Conservation (phyloP, 208 protist genomes). For the Trypanosomatidae sp. region DNA sequence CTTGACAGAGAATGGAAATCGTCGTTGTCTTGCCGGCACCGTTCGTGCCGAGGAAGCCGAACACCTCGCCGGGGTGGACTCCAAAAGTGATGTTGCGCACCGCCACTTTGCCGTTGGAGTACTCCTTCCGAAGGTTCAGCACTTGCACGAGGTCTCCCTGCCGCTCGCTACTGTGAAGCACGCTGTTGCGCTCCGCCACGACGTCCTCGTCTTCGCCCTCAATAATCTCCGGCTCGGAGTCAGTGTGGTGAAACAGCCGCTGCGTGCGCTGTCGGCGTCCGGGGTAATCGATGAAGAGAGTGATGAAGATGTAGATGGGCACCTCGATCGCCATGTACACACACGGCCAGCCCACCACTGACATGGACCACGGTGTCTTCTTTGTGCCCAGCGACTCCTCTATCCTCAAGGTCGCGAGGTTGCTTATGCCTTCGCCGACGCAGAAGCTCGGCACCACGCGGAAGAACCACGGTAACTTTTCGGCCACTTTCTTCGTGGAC, state of each 20-base stretch:
- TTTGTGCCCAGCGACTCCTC: constrained; percentile 30
- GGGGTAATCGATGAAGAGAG: constrained; percentile 70
- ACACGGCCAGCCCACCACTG: constrained; percentile 45
- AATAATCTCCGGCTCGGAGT: constrained; percentile 31
- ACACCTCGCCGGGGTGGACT: constrained; percentile 69
- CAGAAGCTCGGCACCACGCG: constrained; percentile 75
- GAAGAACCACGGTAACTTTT: constrained; percentile 53
- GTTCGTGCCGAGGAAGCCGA: constrained; percentile 89
- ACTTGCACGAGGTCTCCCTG: constrained; percentile 53
- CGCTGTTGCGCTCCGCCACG: constrained; percentile 35
- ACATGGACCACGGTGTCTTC: constrained; percentile 39
- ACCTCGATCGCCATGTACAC: constrained; percentile 67
- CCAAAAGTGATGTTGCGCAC: constrained; percentile 74
- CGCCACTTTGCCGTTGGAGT: constrained; percentile 63
- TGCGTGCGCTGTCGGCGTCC: constrained; percentile 33
- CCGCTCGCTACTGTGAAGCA: constrained; percentile 30
- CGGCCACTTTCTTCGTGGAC: constrained; percentile 38
- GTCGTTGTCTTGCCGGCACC: constrained; percentile 90
- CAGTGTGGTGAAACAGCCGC: constrained; percentile 9
- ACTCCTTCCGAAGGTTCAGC: constrained; percentile 61
- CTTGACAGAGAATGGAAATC: constrained; percentile 81
- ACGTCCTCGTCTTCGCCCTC: constrained; percentile 47
- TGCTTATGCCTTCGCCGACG: constrained; percentile 77
- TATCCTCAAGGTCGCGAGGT: constrained; percentile 37
- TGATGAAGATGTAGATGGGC: constrained; percentile 57